phyloP scores from a whole-genome alignment of 2,329 filamentous ascomycete genomes.

The Colletotrichum salicis region DNA sequence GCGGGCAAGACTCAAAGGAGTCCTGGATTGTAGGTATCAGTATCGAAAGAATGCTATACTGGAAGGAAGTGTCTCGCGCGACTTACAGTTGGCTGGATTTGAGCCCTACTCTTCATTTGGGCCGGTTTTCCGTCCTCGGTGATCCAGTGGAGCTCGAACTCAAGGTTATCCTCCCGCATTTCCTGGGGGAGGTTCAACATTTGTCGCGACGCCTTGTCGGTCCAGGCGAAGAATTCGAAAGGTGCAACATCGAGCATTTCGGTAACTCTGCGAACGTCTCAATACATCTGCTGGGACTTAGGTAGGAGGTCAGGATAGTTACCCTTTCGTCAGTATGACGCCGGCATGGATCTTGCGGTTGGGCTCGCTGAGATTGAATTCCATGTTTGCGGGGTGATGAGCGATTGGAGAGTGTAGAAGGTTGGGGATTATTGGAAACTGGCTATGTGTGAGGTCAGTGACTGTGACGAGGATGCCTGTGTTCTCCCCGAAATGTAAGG shows the following conservation, averaged over 20 bases:
- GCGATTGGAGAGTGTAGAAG: neutral
- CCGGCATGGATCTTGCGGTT: slow-evolving; percentile 42
- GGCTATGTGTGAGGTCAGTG: neutral
- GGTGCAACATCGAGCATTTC: slow-evolving; percentile 50
- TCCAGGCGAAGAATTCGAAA: slow-evolving; percentile 42
- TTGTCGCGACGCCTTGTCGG: slow-evolving; percentile 35
- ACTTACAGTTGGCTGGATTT: slow-evolving; percentile 44
- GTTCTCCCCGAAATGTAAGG: neutral
- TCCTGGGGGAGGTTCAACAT: slow-evolving; percentile 5
- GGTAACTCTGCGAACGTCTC: slow-evolving; percentile 39
- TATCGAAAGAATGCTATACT: neutral
- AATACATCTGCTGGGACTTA: neutral
- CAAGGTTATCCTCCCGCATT: slow-evolving; percentile 37
- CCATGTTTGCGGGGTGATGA: neutral
- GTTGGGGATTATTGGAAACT: neutral
- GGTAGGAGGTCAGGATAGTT: neutral
- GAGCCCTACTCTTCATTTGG: slow-evolving; percentile 42
- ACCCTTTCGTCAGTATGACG: slow-evolving; percentile 45
- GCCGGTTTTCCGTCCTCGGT: slow-evolving; percentile 40
- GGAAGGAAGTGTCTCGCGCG: no score
- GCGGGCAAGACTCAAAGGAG: slow-evolving; percentile 51
- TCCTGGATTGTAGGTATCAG: slow-evolving; percentile 41
- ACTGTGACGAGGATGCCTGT: neutral
- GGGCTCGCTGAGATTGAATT: slow-evolving; percentile 40
- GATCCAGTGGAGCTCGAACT: slow-evolving; percentile 49